Evolutionary conservation across 2,329 filamentous ascomycete species (phyloP).

Genomic region (Huntiella omanensis): DNA sequence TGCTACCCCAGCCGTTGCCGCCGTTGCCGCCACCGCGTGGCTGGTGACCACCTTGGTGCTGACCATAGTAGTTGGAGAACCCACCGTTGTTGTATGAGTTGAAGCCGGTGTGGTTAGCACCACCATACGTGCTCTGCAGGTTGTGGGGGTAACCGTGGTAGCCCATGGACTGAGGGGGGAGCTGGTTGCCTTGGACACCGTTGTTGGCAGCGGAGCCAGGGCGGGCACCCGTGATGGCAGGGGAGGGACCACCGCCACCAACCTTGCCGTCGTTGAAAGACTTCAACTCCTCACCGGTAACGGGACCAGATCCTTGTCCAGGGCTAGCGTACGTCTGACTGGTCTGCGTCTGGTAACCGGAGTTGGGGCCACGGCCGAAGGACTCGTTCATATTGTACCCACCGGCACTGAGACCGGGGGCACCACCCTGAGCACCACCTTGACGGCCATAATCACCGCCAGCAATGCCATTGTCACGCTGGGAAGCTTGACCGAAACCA

Average conservation of each 20-base stretch:
- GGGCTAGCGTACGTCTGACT: conserved; percentile 34
- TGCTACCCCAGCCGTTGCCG: conserved; percentile 38
- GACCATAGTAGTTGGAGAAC: conserved; percentile 27
- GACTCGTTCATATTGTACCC: conserved; percentile 30
- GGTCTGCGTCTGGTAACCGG: conserved; percentile 35
- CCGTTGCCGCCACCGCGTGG: conserved; percentile 3
- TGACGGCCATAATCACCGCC: conserved; percentile 36
- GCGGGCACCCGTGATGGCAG: conserved; percentile 34
- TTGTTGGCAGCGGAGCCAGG: conserved; percentile 38
- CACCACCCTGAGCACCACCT: conserved; percentile 30
- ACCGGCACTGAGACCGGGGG: conserved; percentile 29
- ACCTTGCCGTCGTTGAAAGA: conserved; percentile 38
- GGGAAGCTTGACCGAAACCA: conserved; percentile 33
- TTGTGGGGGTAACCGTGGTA: conserved; percentile 31
- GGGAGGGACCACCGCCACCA: conserved; percentile 31
- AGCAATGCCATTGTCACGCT: conserved; percentile 30
- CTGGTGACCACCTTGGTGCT: conserved; percentile 13
- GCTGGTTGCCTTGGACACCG: conserved; percentile 28
- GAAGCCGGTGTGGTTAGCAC: conserved; percentile 3
- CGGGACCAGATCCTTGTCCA: conserved; percentile 25
- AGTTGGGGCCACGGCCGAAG: conserved; percentile 30
- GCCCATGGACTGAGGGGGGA: conserved; percentile 36
- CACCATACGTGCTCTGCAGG: conserved; percentile 35
- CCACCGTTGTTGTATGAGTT: conserved; percentile 23
- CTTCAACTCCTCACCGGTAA: conserved; percentile 35